phyloP scores from a whole-genome alignment of 768 basidiomycete species.

The Hortiboletus campestris region DNA sequence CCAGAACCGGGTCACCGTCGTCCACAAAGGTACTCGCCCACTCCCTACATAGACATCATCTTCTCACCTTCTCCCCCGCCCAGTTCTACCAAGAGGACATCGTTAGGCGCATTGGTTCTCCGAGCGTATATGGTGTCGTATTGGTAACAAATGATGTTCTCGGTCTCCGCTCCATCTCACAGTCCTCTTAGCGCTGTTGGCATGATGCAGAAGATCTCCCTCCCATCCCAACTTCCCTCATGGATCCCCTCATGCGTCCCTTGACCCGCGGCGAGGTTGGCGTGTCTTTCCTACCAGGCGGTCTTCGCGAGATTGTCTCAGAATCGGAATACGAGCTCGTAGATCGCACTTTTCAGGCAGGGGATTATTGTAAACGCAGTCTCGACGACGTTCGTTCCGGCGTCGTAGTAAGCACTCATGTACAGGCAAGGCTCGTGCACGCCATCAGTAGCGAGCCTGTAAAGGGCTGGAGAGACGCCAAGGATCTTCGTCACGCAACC shows the following conservation, averaged over 20 bases:
- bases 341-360: slow-evolving; percentile 73
- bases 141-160: slow-evolving; percentile 44
- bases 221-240: slow-evolving; percentile 37
- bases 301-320: slow-evolving; percentile 61
- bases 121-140: slow-evolving; percentile 56
- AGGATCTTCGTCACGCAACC: slow-evolving; percentile 54
- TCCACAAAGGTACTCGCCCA: slow-evolving; percentile 33
- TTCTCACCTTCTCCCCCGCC: neutral
- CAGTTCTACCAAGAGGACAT: slow-evolving; percentile 72
- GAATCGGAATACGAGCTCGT: slow-evolving; percentile 69
- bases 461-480: slow-evolving; percentile 59
- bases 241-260: slow-evolving; percentile 74
- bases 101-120: slow-evolving; percentile 45
- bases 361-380: slow-evolving; percentile 80
- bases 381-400: slow-evolving; percentile 74
- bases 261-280: slow-evolving; percentile 80
- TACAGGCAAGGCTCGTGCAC: slow-evolving; percentile 70
- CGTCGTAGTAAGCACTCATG: slow-evolving; percentile 62
- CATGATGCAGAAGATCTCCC: slow-evolving; percentile 77
- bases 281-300: slow-evolving; percentile 62
- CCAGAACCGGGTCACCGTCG: slow-evolving; percentile 18
- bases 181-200: slow-evolving; percentile 70
- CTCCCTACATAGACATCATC: neutral
- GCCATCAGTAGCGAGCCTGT: slow-evolving; percentile 62
- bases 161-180: slow-evolving; percentile 10